Percentiles rank a stretch among this genome's conserved stretches.
Evolutionary conservation across 371 early-diverging fungal species (phyloP).

Genomic region (Quaeritorhiza haematococci): DNA sequence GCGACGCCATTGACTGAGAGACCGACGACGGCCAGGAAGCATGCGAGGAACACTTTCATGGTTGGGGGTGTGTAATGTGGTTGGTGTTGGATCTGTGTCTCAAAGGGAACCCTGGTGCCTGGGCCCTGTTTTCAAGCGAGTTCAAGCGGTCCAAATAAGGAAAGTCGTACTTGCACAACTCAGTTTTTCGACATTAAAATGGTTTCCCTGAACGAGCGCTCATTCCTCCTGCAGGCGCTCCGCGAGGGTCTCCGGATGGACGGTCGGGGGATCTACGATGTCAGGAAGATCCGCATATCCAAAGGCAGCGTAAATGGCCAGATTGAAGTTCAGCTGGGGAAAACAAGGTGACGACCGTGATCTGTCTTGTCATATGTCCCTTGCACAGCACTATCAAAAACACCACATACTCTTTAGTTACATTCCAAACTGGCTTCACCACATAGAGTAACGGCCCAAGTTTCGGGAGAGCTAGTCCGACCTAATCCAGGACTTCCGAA

Average conservation of each 20-base stretch:
- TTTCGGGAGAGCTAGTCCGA: slow-evolving; percentile 81
- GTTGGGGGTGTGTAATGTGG: no score
- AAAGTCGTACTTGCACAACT: no score
- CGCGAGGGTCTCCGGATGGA: slow-evolving; percentile 66
- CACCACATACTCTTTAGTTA: no score
- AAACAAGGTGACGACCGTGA: slow-evolving; percentile 60
- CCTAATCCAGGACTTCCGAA: slow-evolving; percentile 73
- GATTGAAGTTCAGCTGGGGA: slow-evolving; percentile 76
- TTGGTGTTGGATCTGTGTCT: no score
- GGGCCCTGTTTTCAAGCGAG: no score
- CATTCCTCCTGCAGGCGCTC: slow-evolving; percentile 64
- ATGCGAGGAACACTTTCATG: no score
- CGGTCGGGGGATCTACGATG: slow-evolving; percentile 72
- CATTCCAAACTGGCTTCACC: not conserved
- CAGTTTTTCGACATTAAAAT: no score
- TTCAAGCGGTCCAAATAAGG: no score
- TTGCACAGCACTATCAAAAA: no score
- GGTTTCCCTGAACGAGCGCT: slow-evolving; percentile 37
- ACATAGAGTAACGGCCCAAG: slow-evolving; percentile 71
- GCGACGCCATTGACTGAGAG: no score
- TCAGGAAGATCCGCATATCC: slow-evolving; percentile 61
- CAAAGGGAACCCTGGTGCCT: no score
- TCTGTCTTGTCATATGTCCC: not conserved
- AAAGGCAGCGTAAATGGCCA: slow-evolving; percentile 70
- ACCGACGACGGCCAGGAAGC: no score